A percentile compares a stretch with the other conserved stretches of the same genome.
phyloP scores from a whole-genome alignment of 1,284 basidiomycete species.

The Xerocomus tenax region DNA sequence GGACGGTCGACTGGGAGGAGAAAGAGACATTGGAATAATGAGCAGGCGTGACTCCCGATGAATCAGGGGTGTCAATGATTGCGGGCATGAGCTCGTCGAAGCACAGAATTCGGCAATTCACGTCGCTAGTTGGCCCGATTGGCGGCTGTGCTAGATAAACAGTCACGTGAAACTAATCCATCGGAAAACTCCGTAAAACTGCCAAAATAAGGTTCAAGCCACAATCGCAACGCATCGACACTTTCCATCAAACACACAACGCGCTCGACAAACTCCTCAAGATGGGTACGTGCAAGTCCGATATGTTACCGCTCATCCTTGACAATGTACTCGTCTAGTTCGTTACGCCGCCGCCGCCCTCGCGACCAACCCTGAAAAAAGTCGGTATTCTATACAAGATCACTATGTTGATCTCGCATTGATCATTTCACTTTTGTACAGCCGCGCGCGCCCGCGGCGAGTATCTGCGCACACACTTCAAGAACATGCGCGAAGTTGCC shows the following conservation, averaged over 20 bases:
- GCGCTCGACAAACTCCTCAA: conserved; percentile 28
- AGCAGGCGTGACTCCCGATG: conserved; percentile 13
- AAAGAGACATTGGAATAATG: conserved; percentile 25
- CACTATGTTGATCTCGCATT: conserved; percentile 12
- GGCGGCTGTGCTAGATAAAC: background rate
- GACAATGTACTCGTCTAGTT: conserved; percentile 42
- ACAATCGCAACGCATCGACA: conserved; percentile 8
- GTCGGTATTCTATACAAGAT: conserved; percentile 40
- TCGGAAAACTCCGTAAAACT: conserved; percentile 29
- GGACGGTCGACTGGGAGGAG: conserved; percentile 28
- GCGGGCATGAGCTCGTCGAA: conserved; percentile 21
- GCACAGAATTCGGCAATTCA: background rate
- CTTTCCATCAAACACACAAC: conserved; percentile 7
- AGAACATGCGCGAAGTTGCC: conserved; percentile 98
- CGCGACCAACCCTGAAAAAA: conserved; percentile 88
- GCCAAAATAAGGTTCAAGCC: conserved; percentile 31
- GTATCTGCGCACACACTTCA: conserved; percentile 99
- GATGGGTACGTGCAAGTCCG: conserved; percentile 27
- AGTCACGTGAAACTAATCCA: background rate
- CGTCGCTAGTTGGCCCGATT: background rate
- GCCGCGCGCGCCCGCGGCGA: conserved; percentile 89
- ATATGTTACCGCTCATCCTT: conserved; percentile 2
- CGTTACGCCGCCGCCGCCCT: conserved; percentile 84
- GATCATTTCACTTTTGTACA: conserved; percentile 30
- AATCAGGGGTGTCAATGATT: conserved; percentile 27